These are phyloP conservation scores for Paracamarosporium sp. DNA, from an alignment of 2,329 filamentous ascomycete genomes.

Conservation along the genomic window DNA sequence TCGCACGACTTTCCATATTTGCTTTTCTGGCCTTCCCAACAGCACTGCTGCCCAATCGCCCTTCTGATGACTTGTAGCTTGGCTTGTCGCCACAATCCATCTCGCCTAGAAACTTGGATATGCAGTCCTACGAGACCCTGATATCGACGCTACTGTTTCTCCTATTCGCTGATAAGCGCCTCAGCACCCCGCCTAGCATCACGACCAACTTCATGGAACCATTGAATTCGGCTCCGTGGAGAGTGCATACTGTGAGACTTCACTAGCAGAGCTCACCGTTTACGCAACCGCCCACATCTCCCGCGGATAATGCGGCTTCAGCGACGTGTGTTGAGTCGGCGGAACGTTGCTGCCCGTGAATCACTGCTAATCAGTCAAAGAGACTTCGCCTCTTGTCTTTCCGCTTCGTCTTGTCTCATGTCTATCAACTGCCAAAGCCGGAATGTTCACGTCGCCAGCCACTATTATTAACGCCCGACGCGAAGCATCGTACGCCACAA, in stretches of 20 bases:
- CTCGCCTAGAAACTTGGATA: background rate
- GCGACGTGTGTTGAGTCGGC: too few species aligned
- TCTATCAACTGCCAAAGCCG: slow-evolving; percentile 5
- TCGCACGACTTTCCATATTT: background rate
- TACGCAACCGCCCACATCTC: background rate
- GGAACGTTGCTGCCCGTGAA: too few species aligned
- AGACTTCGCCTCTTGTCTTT: background rate
- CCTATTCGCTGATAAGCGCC: background rate
- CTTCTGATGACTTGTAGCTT: background rate
- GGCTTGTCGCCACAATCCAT: background rate
- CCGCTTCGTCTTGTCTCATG: slow-evolving; percentile 2
- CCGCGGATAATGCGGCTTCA: too few species aligned
- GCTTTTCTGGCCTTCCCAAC: background rate
- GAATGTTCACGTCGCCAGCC: background rate
- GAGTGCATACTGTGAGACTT: background rate
- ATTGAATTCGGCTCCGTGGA: background rate
- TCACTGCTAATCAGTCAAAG: background rate
- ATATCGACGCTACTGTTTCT: background rate
- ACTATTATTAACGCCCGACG: background rate
- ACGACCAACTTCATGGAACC: background rate
- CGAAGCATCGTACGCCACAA: background rate
- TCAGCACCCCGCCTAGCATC: background rate
- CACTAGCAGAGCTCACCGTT: background rate
- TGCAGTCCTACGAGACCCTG: background rate
- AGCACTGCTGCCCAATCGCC: background rate